Evolutionary conservation across 371 early-diverging fungal genomes (phyloP), one percentile per base, ranked within the genome.

Genomic region (Basidiobolus meristosporus): DNA sequence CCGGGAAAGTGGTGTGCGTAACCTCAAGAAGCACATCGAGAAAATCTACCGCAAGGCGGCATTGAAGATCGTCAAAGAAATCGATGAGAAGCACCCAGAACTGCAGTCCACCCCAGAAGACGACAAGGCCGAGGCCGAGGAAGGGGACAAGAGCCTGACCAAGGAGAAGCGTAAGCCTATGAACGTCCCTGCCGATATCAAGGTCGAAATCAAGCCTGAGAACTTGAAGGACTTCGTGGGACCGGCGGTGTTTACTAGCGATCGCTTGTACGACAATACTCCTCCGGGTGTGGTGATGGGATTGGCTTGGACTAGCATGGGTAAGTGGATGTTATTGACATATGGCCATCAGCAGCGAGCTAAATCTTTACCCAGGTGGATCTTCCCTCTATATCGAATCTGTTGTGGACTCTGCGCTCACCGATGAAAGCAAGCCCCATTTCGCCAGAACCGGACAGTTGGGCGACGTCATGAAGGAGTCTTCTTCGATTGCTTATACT

Each of bases 401-500:
- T 14, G 86, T 90, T 16, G 64, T 90, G 3, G 90, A 91, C 36
- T 73, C 79, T 0, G 63, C 72, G 16, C 55, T 77, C 14, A 47
- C 56, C 6, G 61, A 63, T n/a, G 68, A 71, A 38, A 69, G 71
- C 7, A 71, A 71, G 21, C 80, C 86, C 34, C 51, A 60, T 19
- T 68, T 85, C 30, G 59, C 68, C 34, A 72, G 67, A 42, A 93
- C 98, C 1, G 98, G 96, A 16, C 92, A 97, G 52, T 64, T 97
- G 44, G 96, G 96, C 28, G 90, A 92, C 55, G 96, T 97, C 18
- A 97, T 97, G 96, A 91, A 95, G 62, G 98, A 97, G 56, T 83
- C 84, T n/a, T 68, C 86, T 5, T 77, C 73, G 14, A 88, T 97
- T 43, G 92, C 98, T 0, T 90, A 92, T 59, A 92, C 93, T 0